Evolutionary conservation across 139 green algal genomes (phyloP).

Genomic region (Volvox reticuliferus): DNA sequence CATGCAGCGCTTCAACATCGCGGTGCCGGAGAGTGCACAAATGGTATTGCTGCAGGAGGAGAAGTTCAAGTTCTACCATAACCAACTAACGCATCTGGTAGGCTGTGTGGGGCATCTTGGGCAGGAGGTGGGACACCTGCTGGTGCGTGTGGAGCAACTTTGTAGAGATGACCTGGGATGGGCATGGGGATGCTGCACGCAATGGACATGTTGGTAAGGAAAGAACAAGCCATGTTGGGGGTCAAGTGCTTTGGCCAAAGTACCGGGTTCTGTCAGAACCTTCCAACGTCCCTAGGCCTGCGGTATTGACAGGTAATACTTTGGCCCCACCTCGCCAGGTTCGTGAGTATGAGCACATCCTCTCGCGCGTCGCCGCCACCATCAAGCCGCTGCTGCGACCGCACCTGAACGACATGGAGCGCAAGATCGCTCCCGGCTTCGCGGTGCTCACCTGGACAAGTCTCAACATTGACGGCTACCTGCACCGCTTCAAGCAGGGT

Average conservation of each 20-base stretch:
- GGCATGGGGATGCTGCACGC: too few relatives aligned
- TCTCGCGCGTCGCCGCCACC: slow-evolving; percentile 68
- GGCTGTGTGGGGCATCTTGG: not conserved
- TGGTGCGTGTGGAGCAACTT: too few relatives aligned
- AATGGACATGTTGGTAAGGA: too few relatives aligned
- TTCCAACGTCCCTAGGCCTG: too few relatives aligned
- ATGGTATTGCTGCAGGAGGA: slow-evolving; percentile 87
- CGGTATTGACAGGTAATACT: too few relatives aligned
- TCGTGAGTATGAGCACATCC: slow-evolving; percentile 81
- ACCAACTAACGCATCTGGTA: slow-evolving; percentile 83
- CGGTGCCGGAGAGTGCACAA: slow-evolving; percentile 84
- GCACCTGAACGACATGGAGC: slow-evolving; percentile 91
- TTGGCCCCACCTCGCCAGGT: not conserved
- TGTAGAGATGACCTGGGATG: too few relatives aligned
- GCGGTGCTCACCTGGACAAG: slow-evolving; percentile 88
- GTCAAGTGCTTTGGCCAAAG: too few relatives aligned
- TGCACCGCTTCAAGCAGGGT: slow-evolving; percentile 87
- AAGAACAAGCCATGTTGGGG: too few relatives aligned
- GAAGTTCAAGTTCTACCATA: slow-evolving; percentile 89
- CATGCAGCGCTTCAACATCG: slow-evolving; percentile 88
- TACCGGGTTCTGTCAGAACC: too few relatives aligned
- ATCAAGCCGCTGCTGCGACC: slow-evolving; percentile 86
- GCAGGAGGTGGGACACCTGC: too few relatives aligned
- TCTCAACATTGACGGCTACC: slow-evolving; percentile 95
- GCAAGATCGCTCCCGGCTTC: slow-evolving; percentile 88